Evolutionary conservation across 805 yeast species (phyloP).

Genomic region (Candida broadrunensis): DNA sequence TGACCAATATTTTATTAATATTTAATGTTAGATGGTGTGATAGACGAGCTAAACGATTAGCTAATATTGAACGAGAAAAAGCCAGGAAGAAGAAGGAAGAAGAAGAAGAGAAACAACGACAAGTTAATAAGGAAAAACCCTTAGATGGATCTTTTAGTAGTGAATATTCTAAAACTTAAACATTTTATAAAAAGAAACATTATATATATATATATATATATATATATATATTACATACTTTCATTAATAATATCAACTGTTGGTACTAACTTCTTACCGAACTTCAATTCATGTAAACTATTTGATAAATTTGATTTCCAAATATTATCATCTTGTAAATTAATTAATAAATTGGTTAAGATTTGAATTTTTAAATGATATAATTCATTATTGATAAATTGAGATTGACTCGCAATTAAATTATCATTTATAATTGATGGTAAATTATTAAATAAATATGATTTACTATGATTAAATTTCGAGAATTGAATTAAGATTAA

Average conservation of each 20-base stretch:
- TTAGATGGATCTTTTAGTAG: background rate
- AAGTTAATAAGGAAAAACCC: background rate
- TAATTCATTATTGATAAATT: conserved; percentile 14
- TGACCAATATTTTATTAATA: conserved; percentile 12
- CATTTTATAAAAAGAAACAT: background rate
- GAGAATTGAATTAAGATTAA: conserved; percentile 18
- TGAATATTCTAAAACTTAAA: background rate
- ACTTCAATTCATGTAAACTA: conserved; percentile 11
- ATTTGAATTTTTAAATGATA: conserved; percentile 21
- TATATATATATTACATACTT: conserved; percentile 9
- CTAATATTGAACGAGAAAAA: conserved; percentile 4
- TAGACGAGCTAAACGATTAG: conserved; percentile 6
- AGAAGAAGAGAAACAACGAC: conserved; percentile 3
- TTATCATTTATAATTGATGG: conserved; percentile 22
- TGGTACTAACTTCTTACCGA: conserved; percentile 18
- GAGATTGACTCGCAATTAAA: conserved; percentile 14
- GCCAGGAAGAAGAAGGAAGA: conserved; percentile 5
- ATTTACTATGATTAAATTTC: conserved; percentile 12
- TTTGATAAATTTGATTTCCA: conserved; percentile 17
- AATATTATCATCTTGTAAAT: conserved; percentile 12
- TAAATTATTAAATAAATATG: conserved; percentile 18
- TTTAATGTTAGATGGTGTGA: conserved; percentile 7
- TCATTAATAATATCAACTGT: conserved; percentile 24
- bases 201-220: background rate
- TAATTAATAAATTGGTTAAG: conserved; percentile 19